Evolutionary conservation across 2,329 filamentous ascomycete genomes (phyloP).

Genomic region (Alternaria panax): DNA sequence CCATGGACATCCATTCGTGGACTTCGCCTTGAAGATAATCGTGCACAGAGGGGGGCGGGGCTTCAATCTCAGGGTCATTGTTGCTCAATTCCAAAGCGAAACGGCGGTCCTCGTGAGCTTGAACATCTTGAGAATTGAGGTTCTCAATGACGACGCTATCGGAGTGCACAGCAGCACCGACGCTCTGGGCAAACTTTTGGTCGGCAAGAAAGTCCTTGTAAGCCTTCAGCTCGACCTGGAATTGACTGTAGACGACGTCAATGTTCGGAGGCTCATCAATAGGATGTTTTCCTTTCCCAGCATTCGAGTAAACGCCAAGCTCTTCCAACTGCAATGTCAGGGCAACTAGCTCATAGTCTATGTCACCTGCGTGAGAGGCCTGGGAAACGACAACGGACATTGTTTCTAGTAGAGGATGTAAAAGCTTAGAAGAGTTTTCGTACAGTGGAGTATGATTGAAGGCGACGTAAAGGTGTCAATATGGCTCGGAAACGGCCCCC

Average conservation of each 20-base stretch:
- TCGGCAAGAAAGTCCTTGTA: constrained; percentile 26
- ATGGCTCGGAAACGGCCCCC: neutral
- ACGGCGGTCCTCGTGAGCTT: constrained; percentile 23
- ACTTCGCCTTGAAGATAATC: neutral
- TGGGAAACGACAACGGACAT: neutral
- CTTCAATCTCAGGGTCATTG: constrained; percentile 22
- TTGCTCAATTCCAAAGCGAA: constrained; percentile 22
- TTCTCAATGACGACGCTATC: constrained; percentile 27
- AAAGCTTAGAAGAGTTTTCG: neutral
- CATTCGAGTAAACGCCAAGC: constrained; percentile 5
- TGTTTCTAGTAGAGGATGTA: neutral
- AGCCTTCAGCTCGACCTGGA: constrained; percentile 22
- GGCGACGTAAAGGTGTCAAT: neutral
- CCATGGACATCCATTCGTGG: constrained; percentile 10
- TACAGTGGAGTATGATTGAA: neutral
- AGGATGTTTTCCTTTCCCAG: constrained; percentile 31
- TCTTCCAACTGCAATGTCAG: constrained; percentile 38
- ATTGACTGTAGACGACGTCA: constrained; percentile 27
- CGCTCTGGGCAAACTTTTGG: constrained; percentile 30
- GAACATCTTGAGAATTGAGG: constrained; percentile 15
- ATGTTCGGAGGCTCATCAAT: constrained; percentile 21
- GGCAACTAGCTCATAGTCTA: constrained; percentile 38
- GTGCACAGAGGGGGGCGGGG: constrained; percentile 1
- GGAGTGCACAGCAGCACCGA: constrained; percentile 31
- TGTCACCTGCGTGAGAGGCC: constrained; percentile 2